A percentile compares a stretch with the other conserved stretches of the same genome.
Evolutionary conservation across 768 basidiomycete species (phyloP).

Genomic region (Lactifluus piperatus): DNA sequence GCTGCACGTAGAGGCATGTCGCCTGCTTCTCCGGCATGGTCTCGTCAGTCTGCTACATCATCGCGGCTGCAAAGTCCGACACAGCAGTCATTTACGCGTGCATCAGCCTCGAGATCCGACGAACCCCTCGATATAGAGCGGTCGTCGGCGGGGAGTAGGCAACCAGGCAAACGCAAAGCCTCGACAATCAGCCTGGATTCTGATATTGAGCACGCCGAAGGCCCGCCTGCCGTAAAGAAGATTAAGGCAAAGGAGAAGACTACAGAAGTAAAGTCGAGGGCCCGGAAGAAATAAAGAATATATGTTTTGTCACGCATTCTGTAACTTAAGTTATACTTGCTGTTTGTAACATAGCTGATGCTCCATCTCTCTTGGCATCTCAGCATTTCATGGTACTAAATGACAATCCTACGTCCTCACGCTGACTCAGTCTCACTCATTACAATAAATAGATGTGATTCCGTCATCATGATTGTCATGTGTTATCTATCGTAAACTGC

Average conservation of each 20-base stretch:
- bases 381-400: too few relatives aligned
- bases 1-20: slow-evolving; percentile 31
- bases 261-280: slow-evolving; percentile 21
- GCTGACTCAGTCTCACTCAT: too few relatives aligned
- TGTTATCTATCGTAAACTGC: too few relatives aligned
- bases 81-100: slow-evolving; percentile 26
- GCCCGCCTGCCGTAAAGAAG: slow-evolving; percentile 20
- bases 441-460: too few relatives aligned
- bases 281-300: slow-evolving; percentile 17
- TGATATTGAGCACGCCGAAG: slow-evolving; percentile 26
- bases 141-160: slow-evolving; percentile 14
- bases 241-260: slow-evolving; percentile 19
- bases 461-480: too few relatives aligned
- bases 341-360: background rate
- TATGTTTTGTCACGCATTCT: background rate
- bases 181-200: slow-evolving; percentile 24
- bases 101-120: slow-evolving; percentile 26
- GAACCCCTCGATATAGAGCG: slow-evolving; percentile 37
- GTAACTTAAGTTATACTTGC: background rate
- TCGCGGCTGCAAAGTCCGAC: slow-evolving; percentile 41
- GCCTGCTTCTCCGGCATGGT: slow-evolving; percentile 43
- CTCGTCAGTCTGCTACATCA: slow-evolving; percentile 26
- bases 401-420: too few relatives aligned
- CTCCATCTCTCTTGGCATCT: too few relatives aligned
- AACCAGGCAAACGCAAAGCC: slow-evolving; percentile 42